Conservation (phyloP, 306 rosid genomes). For the Glycyrrhiza uralensis region DNA sequence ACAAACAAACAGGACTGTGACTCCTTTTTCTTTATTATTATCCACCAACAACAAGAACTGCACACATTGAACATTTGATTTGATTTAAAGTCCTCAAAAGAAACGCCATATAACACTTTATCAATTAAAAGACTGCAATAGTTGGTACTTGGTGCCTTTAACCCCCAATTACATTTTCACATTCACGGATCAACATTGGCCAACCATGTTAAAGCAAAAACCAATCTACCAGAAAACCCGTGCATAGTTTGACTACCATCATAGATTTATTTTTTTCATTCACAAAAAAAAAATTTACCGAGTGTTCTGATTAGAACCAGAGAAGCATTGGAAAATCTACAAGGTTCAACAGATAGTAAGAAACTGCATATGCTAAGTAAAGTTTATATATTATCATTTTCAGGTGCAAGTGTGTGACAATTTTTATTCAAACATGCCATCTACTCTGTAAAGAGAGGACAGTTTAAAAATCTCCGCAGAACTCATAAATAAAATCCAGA, state of each 20-base stretch:
- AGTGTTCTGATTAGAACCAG: neutral
- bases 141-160: neutral
- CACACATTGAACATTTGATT: constrained; percentile 5
- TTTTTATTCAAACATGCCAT: no score
- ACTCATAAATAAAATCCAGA: neutral
- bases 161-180: neutral
- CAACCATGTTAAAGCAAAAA: neutral
- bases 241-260: neutral
- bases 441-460: no score
- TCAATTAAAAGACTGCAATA: neutral
- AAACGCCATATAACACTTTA: constrained; percentile 5
- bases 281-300: no score
- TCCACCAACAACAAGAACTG: neutral
- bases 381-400: no score
- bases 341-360: neutral
- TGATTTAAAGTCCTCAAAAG: constrained; percentile 27
- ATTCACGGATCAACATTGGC: no score
- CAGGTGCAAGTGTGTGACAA: no score
- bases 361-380: neutral
- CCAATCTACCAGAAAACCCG: constrained; percentile 8
- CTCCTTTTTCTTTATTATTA: neutral
- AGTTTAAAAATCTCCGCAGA: no score
- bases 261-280: no score
- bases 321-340: neutral
- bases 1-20: neutral